phyloP scores from a whole-genome alignment of 78 protist genomes.

The Polysphondylium violaceum region DNA sequence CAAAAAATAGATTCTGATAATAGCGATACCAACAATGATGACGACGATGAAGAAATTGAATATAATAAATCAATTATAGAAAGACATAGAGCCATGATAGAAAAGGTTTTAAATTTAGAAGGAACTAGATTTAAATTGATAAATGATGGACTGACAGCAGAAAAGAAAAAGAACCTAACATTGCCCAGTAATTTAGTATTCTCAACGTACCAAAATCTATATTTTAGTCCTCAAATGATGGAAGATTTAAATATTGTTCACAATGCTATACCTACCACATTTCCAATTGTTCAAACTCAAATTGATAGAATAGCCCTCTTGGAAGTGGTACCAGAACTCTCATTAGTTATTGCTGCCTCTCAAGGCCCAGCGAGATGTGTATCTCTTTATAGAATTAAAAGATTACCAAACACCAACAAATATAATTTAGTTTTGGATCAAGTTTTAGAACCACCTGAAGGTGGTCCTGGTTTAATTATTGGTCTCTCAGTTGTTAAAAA shows the following conservation, averaged over 20 bases:
- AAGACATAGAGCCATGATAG: neutral
- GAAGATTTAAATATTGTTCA: neutral
- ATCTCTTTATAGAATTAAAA: slow-evolving; percentile 16
- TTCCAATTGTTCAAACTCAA: slow-evolving; percentile 67
- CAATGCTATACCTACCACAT: slow-evolving; percentile 38
- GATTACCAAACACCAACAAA: neutral
- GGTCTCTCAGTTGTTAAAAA: slow-evolving; percentile 24
- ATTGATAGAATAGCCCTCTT: slow-evolving; percentile 50
- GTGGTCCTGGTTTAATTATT: slow-evolving; percentile 40
- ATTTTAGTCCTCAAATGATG: neutral
- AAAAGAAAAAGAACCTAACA: neutral
- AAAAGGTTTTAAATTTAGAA: neutral
- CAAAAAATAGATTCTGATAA: neutral
- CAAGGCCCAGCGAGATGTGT: slow-evolving; percentile 70
- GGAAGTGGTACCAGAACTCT: slow-evolving; percentile 61
- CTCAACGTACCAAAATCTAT: slow-evolving; percentile 54
- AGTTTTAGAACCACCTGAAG: slow-evolving; percentile 1
- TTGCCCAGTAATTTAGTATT: slow-evolving; percentile 68
- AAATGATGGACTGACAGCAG: no score
- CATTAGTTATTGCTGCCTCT: slow-evolving; percentile 40
- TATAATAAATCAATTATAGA: neutral
- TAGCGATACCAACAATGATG: neutral
- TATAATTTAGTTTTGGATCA: slow-evolving; percentile 13
- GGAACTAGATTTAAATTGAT: slow-evolving; percentile 13
- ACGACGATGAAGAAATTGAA: neutral